Conservation (phyloP, 2,329 filamentous ascomycete genomes). For the Fusarium sp. region DNA sequence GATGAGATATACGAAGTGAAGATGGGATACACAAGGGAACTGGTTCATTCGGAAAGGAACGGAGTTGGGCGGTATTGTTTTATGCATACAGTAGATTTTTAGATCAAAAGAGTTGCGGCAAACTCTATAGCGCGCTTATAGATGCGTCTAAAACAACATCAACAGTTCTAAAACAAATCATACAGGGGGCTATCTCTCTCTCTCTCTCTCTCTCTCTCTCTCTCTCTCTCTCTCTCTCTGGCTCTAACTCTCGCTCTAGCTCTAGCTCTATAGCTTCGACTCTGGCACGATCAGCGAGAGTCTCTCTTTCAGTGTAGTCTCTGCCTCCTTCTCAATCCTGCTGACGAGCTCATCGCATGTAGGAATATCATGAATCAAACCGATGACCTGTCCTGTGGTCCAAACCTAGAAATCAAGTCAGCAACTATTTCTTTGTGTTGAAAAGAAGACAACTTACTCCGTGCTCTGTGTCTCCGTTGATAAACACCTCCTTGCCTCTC, state of each 20-base stretch:
- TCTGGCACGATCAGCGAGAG: constrained; percentile 65
- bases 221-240: no score
- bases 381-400: constrained; percentile 97
- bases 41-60: neutral
- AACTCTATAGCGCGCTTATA: constrained; percentile 11
- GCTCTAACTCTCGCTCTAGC: constrained; percentile 3
- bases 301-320: constrained; percentile 72
- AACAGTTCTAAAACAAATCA: constrained; percentile 22
- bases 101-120: neutral
- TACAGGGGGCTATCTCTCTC: neutral
- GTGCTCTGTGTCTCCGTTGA: constrained; percentile 90
- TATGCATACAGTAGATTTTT: no score
- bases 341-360: constrained; percentile 76
- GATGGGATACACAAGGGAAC: neutral
- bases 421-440: neutral
- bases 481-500: constrained; percentile 89
- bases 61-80: neutral
- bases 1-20: neutral
- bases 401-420: constrained; percentile 73
- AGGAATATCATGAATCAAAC: constrained; percentile 85
- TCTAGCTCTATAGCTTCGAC: constrained; percentile 66
- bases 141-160: constrained; percentile 8
- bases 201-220: no score
- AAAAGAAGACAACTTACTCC: constrained; percentile 72
- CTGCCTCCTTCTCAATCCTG: constrained; percentile 83